These are phyloP conservation scores for Brassica incana DNA, from an alignment of 345 rosid species.

Conservation along the genomic window DNA sequence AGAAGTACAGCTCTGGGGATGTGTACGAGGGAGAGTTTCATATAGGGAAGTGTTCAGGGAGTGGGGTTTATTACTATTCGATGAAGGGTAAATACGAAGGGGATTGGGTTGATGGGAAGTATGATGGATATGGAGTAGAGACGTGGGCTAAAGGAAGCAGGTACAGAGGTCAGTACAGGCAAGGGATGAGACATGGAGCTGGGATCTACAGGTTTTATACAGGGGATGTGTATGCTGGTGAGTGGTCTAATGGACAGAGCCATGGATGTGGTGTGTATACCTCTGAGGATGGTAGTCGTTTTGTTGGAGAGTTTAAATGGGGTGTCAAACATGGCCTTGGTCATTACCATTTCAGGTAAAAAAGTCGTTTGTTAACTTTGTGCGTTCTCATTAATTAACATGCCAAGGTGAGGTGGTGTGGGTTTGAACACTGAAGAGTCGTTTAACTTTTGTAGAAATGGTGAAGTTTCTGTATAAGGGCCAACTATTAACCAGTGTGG, in stretches of 20 bases:
- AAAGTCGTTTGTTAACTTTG: slow-evolving; percentile 32
- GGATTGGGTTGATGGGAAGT: slow-evolving; percentile 80
- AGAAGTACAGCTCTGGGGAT: slow-evolving; percentile 70
- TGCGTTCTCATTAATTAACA: slow-evolving; percentile 36
- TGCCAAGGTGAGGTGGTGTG: neutral
- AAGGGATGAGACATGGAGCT: slow-evolving; percentile 83
- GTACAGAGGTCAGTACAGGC: slow-evolving; percentile 77
- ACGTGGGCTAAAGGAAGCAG: slow-evolving; percentile 90
- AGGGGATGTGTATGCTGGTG: slow-evolving; percentile 86
- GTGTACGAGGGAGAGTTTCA: slow-evolving; percentile 88
- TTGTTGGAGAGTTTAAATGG: slow-evolving; percentile 84
- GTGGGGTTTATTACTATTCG: slow-evolving; percentile 75
- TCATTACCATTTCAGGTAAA: slow-evolving; percentile 79
- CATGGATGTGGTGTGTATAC: slow-evolving; percentile 83
- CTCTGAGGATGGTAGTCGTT: slow-evolving; percentile 77
- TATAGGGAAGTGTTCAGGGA: slow-evolving; percentile 70
- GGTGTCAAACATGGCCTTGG: slow-evolving; percentile 93
- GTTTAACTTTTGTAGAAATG: slow-evolving; percentile 31
- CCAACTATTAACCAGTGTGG: neutral
- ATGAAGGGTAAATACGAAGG: slow-evolving; percentile 83
- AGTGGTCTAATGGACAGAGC: slow-evolving; percentile 86
- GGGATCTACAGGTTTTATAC: slow-evolving; percentile 77
- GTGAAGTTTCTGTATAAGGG: slow-evolving; percentile 42
- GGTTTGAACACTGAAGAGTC: neutral
- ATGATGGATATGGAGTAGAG: slow-evolving; percentile 85